Base-by-base conservation (phyloP, 148 eudicot genomes). In the Rhododendron williamsianum region DNA sequence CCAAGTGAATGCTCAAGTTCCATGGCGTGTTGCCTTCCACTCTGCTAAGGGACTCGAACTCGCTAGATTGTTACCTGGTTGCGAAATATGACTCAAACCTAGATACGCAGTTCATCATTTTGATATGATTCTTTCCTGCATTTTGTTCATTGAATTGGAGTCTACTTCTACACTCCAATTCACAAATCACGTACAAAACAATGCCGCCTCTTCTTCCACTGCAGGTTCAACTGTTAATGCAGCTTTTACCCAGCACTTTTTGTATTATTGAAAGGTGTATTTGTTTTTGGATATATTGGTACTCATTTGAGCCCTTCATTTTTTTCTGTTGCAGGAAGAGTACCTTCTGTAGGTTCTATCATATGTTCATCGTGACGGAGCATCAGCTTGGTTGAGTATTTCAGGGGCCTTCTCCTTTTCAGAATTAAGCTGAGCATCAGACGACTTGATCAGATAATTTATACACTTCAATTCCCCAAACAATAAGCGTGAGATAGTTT, bases 11-110 rank as follows among this genome's bases (percentile, higher is more conserved):
- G 92, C 82, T 91, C 91, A 9, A 87, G 86, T 45, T 90, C 93
- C 86, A 88, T 85, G 86, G 41, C 19, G 30, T 88, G 91, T 63
- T 89, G 92, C 38, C 94, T 91, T 80, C 90, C 95, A 71, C 76
- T 43, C 58, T 92, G 88, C 78, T 87, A 76, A 85, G 87, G 89
- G 92, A 80, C 86, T 89, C 91, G 1, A 91, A 90, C 85, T 91
- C 90, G 9, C 91, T 86, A 90, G 90, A 52, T 86, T 82, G 25
- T 73, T 58, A 35, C 78, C 88, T 18, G 93, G 86, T 52, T 93
- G 92, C 38, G 93, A 85, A 58, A 89, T 74, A 87, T 91, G 98
- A 76, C 92, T 92, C 16, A 87, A 90, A 52, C 95, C 93, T 72
- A 89, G 88, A 88, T 89, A 33, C 35, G 1, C 35, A 0, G 35